Percentiles rank a stretch among this genome's conserved stretches.
Conservation (phyloP, 2,329 filamentous ascomycete genomes). For the Fusarium sp. region DNA sequence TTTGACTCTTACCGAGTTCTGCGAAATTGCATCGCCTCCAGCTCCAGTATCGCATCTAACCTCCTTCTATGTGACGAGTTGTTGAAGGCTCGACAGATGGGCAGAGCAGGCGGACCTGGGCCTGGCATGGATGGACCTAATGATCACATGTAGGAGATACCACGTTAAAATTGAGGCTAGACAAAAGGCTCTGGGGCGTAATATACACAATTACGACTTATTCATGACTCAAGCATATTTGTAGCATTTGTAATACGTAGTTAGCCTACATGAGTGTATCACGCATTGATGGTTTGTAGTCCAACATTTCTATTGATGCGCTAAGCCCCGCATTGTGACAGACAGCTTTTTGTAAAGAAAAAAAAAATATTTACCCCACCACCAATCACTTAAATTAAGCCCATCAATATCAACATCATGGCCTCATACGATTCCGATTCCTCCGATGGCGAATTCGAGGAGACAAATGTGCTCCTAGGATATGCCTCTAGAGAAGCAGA, state of each 20-base stretch:
- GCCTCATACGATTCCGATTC: constrained; percentile 88
- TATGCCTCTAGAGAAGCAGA: constrained; percentile 84
- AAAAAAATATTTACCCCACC: constrained; percentile 56
- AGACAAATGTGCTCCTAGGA: constrained; percentile 89
- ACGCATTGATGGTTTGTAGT: neutral
- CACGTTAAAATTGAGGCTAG: constrained; percentile 50
- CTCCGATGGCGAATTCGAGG: constrained; percentile 74
- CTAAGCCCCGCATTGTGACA: constrained; percentile 47
- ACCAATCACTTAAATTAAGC: constrained; percentile 37
- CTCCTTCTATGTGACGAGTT: constrained; percentile 95
- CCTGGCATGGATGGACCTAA: constrained; percentile 71
- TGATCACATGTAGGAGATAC: constrained; percentile 58
- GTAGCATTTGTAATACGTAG: neutral
- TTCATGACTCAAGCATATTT: neutral
- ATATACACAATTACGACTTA: constrained; percentile 39
- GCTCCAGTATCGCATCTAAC: constrained; percentile 94
- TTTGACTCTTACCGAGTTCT: constrained; percentile 97
- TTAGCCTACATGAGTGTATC: neutral
- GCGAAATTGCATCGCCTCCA: constrained; percentile 92
- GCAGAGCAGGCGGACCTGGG: constrained; percentile 68
- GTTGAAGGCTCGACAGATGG: constrained; percentile 98
- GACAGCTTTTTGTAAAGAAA: constrained; percentile 39
- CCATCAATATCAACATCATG: constrained; percentile 58
- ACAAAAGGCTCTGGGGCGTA: constrained; percentile 46
- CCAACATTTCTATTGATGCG: constrained; percentile 18